Evolutionary conservation across 2,329 filamentous ascomycete species (phyloP).

Genomic region (Penicillium hordei): DNA sequence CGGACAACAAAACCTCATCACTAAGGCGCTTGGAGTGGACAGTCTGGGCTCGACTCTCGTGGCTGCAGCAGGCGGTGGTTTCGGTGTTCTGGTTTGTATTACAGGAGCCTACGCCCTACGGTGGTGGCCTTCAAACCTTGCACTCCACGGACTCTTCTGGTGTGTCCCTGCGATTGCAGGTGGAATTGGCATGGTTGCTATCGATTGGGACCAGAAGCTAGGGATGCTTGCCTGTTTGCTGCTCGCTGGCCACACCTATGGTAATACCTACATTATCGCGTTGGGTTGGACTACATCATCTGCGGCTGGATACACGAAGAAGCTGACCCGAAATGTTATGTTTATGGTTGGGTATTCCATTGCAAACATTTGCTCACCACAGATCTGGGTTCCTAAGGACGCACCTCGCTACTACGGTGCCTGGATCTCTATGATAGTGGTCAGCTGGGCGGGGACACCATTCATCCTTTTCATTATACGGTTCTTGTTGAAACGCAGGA

Average conservation of each 20-base stretch:
- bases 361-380: conserved; percentile 32
- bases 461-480: conserved; percentile 36
- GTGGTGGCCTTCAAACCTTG: conserved; percentile 33
- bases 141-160: conserved; percentile 34
- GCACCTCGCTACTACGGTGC: conserved; percentile 36
- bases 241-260: conserved; percentile 31
- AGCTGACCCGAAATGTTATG: conserved; percentile 33
- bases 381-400: conserved; percentile 30
- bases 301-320: conserved; percentile 34
- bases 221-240: conserved; percentile 34
- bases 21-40: conserved; percentile 37
- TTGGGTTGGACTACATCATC: conserved; percentile 43
- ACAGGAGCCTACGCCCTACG: conserved; percentile 34
- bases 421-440: conserved; percentile 34
- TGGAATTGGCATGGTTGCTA: conserved; percentile 33
- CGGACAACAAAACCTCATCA: conserved; percentile 42
- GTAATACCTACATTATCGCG: conserved; percentile 40
- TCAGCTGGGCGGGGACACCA: conserved; percentile 40
- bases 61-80: conserved; percentile 39
- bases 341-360: conserved; percentile 27
- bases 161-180: conserved; percentile 30
- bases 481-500: conserved; percentile 28
- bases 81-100: conserved; percentile 36
- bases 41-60: conserved; percentile 44
- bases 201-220: conserved; percentile 32